A percentile compares a stretch with the other conserved stretches of the same genome.
Conservation (phyloP, 2,329 filamentous ascomycete genomes). For the Aspergillus puulaauensis region DNA sequence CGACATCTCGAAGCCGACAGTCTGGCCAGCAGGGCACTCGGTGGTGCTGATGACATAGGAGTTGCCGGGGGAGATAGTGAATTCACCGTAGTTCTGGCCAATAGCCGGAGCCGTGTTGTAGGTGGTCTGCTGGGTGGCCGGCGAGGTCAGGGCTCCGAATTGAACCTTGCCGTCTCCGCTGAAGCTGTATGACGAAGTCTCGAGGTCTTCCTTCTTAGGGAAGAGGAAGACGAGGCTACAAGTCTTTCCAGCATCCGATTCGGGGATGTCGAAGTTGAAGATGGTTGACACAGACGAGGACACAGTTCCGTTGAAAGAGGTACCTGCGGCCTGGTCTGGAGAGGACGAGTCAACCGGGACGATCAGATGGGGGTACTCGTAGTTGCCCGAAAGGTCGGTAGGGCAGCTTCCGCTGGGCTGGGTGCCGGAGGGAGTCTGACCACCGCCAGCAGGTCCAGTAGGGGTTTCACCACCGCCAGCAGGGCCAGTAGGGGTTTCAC, state of each 20-base stretch:
- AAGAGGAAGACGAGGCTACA: constrained; percentile 68
- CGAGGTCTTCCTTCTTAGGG: constrained; percentile 56
- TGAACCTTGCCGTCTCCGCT: constrained; percentile 55
- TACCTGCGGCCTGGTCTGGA: constrained; percentile 54
- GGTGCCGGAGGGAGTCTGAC: constrained; percentile 1
- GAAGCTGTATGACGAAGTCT: constrained; percentile 59
- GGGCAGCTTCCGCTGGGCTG: constrained; percentile 39
- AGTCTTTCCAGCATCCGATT: constrained; percentile 54
- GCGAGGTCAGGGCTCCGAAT: constrained; percentile 50
- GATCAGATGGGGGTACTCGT: constrained; percentile 63
- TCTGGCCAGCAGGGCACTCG: constrained; percentile 54
- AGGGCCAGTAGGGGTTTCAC: not conserved
- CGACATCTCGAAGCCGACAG: constrained; percentile 54
- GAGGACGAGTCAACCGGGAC: constrained; percentile 57
- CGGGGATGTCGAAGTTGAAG: constrained; percentile 69
- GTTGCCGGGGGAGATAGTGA: constrained; percentile 53
- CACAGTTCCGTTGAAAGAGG: constrained; percentile 57
- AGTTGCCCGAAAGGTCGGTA: constrained; percentile 47
- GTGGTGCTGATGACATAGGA: constrained; percentile 55
- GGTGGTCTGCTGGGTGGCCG: constrained; percentile 52
- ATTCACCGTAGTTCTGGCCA: constrained; percentile 44
- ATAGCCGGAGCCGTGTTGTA: constrained; percentile 54
- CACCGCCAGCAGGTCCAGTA: not conserved
- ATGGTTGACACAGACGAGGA: constrained; percentile 55
- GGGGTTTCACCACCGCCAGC: not conserved